A percentile compares a stretch with the other conserved stretches of the same genome.
Evolutionary conservation across 352 stramenopile genomes (phyloP).

Genomic region (Phytophthora pinifolia): DNA sequence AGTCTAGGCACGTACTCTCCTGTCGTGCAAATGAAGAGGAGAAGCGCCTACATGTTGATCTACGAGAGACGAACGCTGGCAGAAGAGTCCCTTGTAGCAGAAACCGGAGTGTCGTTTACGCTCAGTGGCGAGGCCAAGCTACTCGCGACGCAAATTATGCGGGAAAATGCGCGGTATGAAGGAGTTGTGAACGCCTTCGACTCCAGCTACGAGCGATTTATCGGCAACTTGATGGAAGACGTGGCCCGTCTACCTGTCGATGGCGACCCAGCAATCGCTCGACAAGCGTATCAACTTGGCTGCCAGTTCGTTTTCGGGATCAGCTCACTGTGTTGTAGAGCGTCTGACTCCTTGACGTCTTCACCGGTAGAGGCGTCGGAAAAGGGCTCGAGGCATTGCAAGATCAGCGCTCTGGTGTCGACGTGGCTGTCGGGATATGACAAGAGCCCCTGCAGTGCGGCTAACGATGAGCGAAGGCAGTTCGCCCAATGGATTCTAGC

Average conservation of each 20-base stretch:
- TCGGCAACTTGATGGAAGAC: conserved; percentile 19
- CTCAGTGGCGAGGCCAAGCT: conserved; percentile 16
- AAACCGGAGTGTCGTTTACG: neutral
- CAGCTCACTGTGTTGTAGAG: conserved; percentile 19
- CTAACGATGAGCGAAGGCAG: conserved; percentile 14
- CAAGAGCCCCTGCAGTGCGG: neutral
- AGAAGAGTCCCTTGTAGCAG: neutral
- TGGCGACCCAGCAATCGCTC: conserved; percentile 3
- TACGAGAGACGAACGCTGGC: conserved; percentile 47
- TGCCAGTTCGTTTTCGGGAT: conserved; percentile 50
- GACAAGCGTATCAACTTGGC: conserved; percentile 21
- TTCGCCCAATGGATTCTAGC: conserved; percentile 42
- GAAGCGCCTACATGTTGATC: conserved; percentile 80
- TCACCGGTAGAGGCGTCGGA: neutral
- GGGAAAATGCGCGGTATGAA: conserved; percentile 39
- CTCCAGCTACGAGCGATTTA: conserved; percentile 32
- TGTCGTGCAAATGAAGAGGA: conserved; percentile 57
- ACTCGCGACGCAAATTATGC: conserved; percentile 22
- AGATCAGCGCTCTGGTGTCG: conserved; percentile 5
- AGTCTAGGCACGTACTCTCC: conserved; percentile 25
- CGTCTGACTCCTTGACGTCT: neutral
- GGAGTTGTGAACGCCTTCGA: conserved; percentile 40
- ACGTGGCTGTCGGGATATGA: conserved; percentile 17
- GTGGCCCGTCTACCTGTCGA: conserved; percentile 1
- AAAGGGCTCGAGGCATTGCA: neutral